Conservation (phyloP, 305 asterid species). For the Solanum hybrid region DNA sequence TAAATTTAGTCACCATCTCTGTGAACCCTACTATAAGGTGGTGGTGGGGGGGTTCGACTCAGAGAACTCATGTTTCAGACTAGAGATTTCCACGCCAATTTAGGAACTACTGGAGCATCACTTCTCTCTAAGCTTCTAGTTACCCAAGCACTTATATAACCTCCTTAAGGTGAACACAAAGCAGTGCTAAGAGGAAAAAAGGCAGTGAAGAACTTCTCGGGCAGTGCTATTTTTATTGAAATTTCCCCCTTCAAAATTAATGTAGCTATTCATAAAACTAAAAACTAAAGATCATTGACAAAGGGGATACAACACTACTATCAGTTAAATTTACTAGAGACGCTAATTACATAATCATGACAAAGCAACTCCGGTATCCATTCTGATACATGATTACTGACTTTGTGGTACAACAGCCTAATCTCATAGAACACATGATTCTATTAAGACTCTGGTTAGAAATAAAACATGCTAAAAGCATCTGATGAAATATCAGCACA, state of each 20-base stretch:
- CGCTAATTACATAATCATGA: not conserved
- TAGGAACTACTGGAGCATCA: not conserved
- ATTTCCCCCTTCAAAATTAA: not conserved
- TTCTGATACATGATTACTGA: not conserved
- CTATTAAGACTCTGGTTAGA: not conserved
- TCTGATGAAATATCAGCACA: not conserved
- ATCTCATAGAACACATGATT: not conserved
- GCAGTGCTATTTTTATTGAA: not conserved
- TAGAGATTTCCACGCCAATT: not conserved
- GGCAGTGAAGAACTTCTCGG: not conserved
- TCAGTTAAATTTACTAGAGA: not conserved
- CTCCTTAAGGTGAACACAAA: not conserved
- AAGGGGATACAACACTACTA: not conserved
- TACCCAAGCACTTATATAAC: not conserved
- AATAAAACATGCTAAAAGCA: not conserved
- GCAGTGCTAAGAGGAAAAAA: not conserved
- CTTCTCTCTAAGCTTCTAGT: not conserved
- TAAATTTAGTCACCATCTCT: not conserved
- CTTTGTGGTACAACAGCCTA: not conserved
- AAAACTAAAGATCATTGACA: not conserved
- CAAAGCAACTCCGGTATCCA: not conserved
- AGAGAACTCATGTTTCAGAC: not conserved
- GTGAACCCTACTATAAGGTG: not conserved
- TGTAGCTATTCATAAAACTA: not conserved
- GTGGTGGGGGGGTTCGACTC: not conserved